phyloP scores from a whole-genome alignment of 2,329 filamentous ascomycete species.

The Sphaerulina populicola region DNA sequence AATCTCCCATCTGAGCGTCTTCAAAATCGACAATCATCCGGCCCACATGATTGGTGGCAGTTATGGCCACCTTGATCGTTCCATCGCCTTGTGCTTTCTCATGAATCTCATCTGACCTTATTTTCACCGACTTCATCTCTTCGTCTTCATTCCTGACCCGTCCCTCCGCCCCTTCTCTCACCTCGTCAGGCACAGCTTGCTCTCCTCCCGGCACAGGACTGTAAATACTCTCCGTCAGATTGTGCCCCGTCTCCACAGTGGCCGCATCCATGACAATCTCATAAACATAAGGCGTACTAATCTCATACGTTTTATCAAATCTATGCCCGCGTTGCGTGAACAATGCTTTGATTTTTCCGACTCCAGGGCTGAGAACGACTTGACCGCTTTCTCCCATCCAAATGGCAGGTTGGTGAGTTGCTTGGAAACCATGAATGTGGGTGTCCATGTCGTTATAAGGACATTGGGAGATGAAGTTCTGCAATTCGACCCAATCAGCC shows the following conservation, averaged over 20 bases:
- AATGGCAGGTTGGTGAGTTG: constrained; percentile 46
- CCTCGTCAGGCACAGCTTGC: constrained; percentile 33
- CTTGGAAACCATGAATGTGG: constrained; percentile 44
- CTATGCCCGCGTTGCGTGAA: constrained; percentile 39
- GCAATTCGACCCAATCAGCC: not conserved
- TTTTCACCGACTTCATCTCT: constrained; percentile 19
- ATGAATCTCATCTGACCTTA: not conserved
- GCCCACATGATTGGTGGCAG: constrained; percentile 39
- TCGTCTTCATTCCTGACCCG: constrained; percentile 22
- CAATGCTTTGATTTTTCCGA: constrained; percentile 29
- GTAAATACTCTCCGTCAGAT: constrained; percentile 29
- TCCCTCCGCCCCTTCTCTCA: constrained; percentile 38
- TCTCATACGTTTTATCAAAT: constrained; percentile 40
- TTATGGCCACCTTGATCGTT: constrained; percentile 34
- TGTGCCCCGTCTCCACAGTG: constrained; percentile 25
- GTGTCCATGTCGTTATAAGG: constrained; percentile 41
- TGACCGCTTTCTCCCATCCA: constrained; percentile 47
- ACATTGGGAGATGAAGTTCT: constrained; percentile 45
- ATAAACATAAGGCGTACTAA: constrained; percentile 42
- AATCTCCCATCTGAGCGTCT: not conserved
- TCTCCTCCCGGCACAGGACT: constrained; percentile 38
- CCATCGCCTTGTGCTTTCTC: not conserved
- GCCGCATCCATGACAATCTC: constrained; percentile 38
- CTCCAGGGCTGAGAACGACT: constrained; percentile 38
- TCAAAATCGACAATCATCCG: constrained; percentile 38